A percentile compares a stretch with the other conserved stretches of the same genome.
Conservation (phyloP, 1,284 basidiomycete genomes). For the Anthracocystis walkeri region DNA sequence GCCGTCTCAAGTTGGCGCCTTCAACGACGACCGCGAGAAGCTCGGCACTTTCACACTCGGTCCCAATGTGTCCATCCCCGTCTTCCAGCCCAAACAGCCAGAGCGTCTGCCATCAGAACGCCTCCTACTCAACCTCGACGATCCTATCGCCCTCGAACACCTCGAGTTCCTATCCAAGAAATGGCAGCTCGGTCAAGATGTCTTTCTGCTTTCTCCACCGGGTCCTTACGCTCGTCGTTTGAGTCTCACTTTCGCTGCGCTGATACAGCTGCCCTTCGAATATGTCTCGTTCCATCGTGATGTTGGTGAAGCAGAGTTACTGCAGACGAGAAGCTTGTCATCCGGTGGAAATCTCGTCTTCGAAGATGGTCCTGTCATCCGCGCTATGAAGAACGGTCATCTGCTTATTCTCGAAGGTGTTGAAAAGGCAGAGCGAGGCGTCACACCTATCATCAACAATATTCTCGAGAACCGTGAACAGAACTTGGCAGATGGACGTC, state of each 20-base stretch:
- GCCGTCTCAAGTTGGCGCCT: conserved; percentile 11
- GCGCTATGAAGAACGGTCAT: conserved; percentile 70
- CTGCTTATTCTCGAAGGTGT: conserved; percentile 70
- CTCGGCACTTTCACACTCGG: conserved; percentile 65
- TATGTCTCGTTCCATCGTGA: conserved; percentile 70
- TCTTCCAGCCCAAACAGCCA: conserved; percentile 56
- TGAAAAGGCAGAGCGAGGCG: conserved; percentile 68
- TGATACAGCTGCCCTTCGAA: conserved; percentile 68
- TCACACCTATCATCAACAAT: conserved; percentile 70
- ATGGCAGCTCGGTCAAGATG: conserved; percentile 67
- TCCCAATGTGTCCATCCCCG: conserved; percentile 63
- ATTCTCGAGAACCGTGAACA: conserved; percentile 69
- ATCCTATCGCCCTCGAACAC: conserved; percentile 65
- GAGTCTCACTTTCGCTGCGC: conserved; percentile 68
- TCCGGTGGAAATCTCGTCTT: conserved; percentile 67
- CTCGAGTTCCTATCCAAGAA: conserved; percentile 68
- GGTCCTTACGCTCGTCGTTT: conserved; percentile 70
- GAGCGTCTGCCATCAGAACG: conserved; percentile 58
- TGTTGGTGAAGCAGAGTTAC: conserved; percentile 69
- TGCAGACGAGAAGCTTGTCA: conserved; percentile 67
- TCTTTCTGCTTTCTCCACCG: conserved; percentile 68
- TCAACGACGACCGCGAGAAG: conserved; percentile 35
- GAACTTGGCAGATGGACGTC: conserved; percentile 70
- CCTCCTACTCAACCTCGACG: conserved; percentile 62
- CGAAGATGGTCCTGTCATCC: conserved; percentile 68